Conservation (phyloP, 352 stramenopile genomes). For the Hyaloperonospora arabidopsidis region DNA sequence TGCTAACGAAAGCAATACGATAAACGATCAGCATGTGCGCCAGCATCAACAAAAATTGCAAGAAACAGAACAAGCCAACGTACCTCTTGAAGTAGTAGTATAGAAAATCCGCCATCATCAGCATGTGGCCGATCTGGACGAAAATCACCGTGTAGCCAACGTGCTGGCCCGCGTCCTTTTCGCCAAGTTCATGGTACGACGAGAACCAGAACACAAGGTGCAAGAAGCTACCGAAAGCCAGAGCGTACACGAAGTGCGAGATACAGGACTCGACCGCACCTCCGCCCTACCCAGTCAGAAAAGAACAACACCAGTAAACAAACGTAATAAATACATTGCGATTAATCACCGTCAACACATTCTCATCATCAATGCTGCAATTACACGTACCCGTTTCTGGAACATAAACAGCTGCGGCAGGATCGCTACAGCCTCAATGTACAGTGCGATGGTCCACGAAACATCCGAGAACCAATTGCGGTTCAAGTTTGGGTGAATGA, state of each 20-base stretch:
- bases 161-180: slow-evolving; percentile 85
- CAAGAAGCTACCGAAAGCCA: slow-evolving; percentile 92
- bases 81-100: slow-evolving; percentile 98
- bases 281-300: slow-evolving; percentile 44
- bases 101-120: slow-evolving; percentile 98
- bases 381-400: slow-evolving; percentile 88
- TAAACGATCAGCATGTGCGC: slow-evolving; percentile 5
- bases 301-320: not conserved
- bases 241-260: slow-evolving; percentile 94
- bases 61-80: slow-evolving; percentile 2
- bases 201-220: slow-evolving; percentile 98
- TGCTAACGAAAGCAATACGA: slow-evolving; percentile 29
- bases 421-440: slow-evolving; percentile 93
- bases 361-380: not conserved
- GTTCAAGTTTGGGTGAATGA: slow-evolving; percentile 96
- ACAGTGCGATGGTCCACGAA: slow-evolving; percentile 97
- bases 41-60: not conserved
- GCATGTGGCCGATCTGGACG: slow-evolving; percentile 96
- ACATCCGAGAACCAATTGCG: slow-evolving; percentile 94
- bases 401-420: slow-evolving; percentile 99
- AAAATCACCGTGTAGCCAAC: slow-evolving; percentile 93
- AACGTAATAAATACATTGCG: not conserved
- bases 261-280: slow-evolving; percentile 94
- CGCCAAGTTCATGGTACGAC: slow-evolving; percentile 96
- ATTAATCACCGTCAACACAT: not conserved